Evolutionary conservation across 2,329 filamentous ascomycete species (phyloP).

Genomic region (Botrytis aclada): DNA sequence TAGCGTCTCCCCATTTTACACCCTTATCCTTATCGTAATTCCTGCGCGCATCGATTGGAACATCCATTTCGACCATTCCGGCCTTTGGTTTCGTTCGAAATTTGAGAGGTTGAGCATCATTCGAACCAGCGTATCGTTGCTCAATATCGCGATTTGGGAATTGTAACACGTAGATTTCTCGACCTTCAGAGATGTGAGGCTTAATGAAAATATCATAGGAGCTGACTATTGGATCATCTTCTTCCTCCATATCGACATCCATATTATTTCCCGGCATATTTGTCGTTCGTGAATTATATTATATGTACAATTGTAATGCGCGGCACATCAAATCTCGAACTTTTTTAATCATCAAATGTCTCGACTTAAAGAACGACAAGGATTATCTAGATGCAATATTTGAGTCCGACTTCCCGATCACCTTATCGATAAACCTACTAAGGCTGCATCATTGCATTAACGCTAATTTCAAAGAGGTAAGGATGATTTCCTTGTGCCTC

Average conservation of each 20-base stretch:
- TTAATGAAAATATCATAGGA: constrained; percentile 87
- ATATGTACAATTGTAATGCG: neutral
- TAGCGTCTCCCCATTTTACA: constrained; percentile 74
- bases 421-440: constrained; percentile 1
- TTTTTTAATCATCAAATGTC: constrained; percentile 18
- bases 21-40: constrained; percentile 86
- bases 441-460: neutral
- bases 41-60: constrained; percentile 66
- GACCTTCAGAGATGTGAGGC: constrained; percentile 59
- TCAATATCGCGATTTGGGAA: constrained; percentile 73
- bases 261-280: constrained; percentile 14
- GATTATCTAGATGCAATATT: neutral
- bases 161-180: constrained; percentile 78
- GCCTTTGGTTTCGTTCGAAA: constrained; percentile 78
- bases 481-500: neutral
- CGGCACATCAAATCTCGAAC: neutral
- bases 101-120: constrained; percentile 59
- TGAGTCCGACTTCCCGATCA: neutral
- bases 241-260: constrained; percentile 28
- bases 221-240: constrained; percentile 66
- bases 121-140: constrained; percentile 54
- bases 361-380: neutral
- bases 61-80: constrained; percentile 86
- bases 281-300: neutral
- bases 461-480: neutral